These are phyloP conservation scores for Immersiella caudata DNA, from an alignment of 495 filamentous ascomycete species.

Conservation along the genomic window DNA sequence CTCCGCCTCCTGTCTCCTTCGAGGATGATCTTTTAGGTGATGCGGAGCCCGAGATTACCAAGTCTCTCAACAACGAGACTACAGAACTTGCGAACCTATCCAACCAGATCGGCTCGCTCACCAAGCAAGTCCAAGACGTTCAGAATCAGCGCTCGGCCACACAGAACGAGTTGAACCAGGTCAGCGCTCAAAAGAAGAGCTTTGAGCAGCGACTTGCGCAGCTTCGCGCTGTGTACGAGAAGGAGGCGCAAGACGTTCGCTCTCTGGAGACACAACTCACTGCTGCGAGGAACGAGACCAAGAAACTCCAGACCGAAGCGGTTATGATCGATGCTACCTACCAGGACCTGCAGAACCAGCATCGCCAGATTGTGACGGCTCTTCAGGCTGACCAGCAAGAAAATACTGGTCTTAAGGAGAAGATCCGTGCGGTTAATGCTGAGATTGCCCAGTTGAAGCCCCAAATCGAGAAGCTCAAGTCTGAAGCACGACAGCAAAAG, in stretches of 20 bases:
- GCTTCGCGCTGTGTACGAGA: slow-evolving; percentile 84
- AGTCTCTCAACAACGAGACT: slow-evolving; percentile 83
- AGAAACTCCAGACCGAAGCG: slow-evolving; percentile 78
- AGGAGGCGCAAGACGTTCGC: slow-evolving; percentile 85
- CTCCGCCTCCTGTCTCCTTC: slow-evolving; percentile 53
- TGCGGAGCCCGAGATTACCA: slow-evolving; percentile 85
- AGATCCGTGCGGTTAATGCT: slow-evolving; percentile 77
- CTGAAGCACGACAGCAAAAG: slow-evolving; percentile 89
- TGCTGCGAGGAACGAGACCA: slow-evolving; percentile 74
- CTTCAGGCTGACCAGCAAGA: slow-evolving; percentile 87
- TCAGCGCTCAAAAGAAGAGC: slow-evolving; percentile 82
- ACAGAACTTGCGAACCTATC: slow-evolving; percentile 94
- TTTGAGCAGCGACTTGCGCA: slow-evolving; percentile 86
- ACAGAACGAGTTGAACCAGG: slow-evolving; percentile 77
- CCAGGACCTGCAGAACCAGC: slow-evolving; percentile 83
- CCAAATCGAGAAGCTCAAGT: slow-evolving; percentile 85
- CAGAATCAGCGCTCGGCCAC: slow-evolving; percentile 75
- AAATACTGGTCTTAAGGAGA: slow-evolving; percentile 82
- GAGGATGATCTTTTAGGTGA: slow-evolving; percentile 94
- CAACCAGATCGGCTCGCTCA: slow-evolving; percentile 86
- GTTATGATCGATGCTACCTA: slow-evolving; percentile 78
- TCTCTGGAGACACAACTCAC: slow-evolving; percentile 80
- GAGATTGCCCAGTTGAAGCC: slow-evolving; percentile 83
- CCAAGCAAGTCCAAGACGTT: slow-evolving; percentile 91
- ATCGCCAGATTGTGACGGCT: slow-evolving; percentile 70